A percentile compares a stretch with the other conserved stretches of the same genome.
These are phyloP conservation scores for Colletotrichum melonis DNA, from an alignment of 2,329 filamentous ascomycete species.

Conservation along the genomic window DNA sequence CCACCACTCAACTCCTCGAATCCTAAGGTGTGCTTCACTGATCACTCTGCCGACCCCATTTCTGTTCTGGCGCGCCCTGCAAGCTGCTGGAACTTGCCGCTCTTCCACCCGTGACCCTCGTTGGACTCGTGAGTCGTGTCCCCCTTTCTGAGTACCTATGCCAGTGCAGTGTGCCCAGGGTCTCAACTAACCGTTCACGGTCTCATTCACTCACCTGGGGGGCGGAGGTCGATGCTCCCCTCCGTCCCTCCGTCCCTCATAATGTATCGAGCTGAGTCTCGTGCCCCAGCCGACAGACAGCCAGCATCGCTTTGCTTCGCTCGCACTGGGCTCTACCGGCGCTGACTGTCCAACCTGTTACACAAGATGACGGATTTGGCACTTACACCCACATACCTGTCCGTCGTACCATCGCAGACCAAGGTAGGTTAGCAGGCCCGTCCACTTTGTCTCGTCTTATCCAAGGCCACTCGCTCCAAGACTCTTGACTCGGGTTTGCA, in stretches of 20 bases:
- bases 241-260: no score
- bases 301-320: neutral
- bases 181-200: neutral
- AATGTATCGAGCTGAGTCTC: neutral
- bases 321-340: neutral
- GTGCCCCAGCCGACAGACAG: neutral
- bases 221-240: neutral
- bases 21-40: no score
- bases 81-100: neutral
- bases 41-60: neutral
- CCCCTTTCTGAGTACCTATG: neutral
- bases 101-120: neutral
- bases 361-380: neutral
- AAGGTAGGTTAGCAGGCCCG: neutral
- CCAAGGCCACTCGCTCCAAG: neutral
- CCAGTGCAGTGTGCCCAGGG: neutral
- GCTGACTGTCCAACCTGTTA: neutral
- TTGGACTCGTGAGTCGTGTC: neutral
- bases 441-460: neutral
- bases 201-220: no score
- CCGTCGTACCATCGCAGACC: neutral
- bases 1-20: neutral
- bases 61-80: neutral
- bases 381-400: neutral
- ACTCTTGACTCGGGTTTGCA: conserved; percentile 11